Evolutionary conservation across 495 filamentous ascomycete genomes (phyloP).

Genomic region (Tuber borchii): DNA sequence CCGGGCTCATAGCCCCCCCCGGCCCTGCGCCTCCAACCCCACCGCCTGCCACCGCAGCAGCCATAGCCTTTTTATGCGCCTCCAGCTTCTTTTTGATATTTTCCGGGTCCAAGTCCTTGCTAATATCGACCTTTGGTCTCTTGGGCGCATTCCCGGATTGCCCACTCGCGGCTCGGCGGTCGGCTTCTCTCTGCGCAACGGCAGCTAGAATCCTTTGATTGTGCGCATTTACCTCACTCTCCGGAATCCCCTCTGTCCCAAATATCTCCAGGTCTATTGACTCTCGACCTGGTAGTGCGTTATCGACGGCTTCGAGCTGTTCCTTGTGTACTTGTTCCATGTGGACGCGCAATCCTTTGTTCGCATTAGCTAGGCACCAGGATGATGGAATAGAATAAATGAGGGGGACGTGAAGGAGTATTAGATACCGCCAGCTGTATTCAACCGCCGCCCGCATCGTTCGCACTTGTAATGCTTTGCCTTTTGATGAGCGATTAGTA

Average conservation of each 20-base stretch:
- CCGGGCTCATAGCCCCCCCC: slow-evolving; percentile 24
- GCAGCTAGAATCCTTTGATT: slow-evolving; percentile 74
- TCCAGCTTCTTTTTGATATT: slow-evolving; percentile 78
- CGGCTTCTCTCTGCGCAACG: slow-evolving; percentile 76
- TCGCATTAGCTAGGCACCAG: slow-evolving; percentile 28
- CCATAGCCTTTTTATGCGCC: slow-evolving; percentile 56
- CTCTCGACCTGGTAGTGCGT: slow-evolving; percentile 76
- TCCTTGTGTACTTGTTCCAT: slow-evolving; percentile 99
- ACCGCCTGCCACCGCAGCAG: slow-evolving; percentile 24
- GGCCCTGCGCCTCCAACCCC: slow-evolving; percentile 18
- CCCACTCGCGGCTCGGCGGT: slow-evolving; percentile 72
- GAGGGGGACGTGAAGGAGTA: slow-evolving; percentile 2
- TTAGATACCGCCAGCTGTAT: slow-evolving; percentile 82
- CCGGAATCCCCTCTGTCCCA: slow-evolving; percentile 94
- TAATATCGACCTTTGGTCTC: slow-evolving; percentile 67
- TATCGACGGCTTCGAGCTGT: slow-evolving; percentile 73
- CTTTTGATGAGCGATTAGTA: slow-evolving; percentile 93
- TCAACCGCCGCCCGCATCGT: slow-evolving; percentile 73
- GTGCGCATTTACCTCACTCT: slow-evolving; percentile 72
- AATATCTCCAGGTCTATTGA: slow-evolving; percentile 91
- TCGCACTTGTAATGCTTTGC: slow-evolving; percentile 98
- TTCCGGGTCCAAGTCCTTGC: slow-evolving; percentile 49
- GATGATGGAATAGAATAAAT: slow-evolving; percentile 6
- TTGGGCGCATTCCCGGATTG: slow-evolving; percentile 73
- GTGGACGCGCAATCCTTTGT: slow-evolving; percentile 79